Percentiles rank a stretch among this genome's conserved stretches.
Conservation (phyloP, 2,329 filamentous ascomycete species). For the Penicillium nordicum region DNA sequence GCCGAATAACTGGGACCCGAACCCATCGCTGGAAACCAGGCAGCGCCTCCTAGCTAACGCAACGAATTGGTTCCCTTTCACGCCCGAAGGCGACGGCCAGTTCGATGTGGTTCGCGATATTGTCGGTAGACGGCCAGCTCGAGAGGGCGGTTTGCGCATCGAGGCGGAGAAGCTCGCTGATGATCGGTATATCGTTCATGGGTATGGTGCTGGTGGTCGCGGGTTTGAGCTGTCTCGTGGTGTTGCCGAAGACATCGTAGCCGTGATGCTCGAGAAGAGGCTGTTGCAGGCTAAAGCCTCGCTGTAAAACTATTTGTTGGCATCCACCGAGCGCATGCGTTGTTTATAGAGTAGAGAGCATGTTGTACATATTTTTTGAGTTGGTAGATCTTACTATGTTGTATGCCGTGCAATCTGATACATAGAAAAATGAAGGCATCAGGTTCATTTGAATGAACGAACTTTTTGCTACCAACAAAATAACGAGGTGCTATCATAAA, state of each 20-base stretch:
- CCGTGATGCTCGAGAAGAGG: slow-evolving; percentile 35
- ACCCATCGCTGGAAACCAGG: slow-evolving; percentile 49
- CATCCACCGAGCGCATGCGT: neutral
- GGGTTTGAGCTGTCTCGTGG: slow-evolving; percentile 62
- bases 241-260: slow-evolving; percentile 51
- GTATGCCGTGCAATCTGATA: neutral
- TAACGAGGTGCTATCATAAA: slow-evolving; percentile 27
- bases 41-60: slow-evolving; percentile 46
- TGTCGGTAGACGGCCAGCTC: slow-evolving; percentile 45
- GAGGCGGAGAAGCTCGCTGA: slow-evolving; percentile 46
- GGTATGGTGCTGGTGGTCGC: slow-evolving; percentile 60
- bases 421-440: slow-evolving; percentile 11
- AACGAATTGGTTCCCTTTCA: slow-evolving; percentile 42
- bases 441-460: slow-evolving; percentile 23
- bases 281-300: slow-evolving; percentile 22
- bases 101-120: slow-evolving; percentile 47
- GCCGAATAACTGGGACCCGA: slow-evolving; percentile 53
- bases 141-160: slow-evolving; percentile 50
- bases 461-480: slow-evolving; percentile 33
- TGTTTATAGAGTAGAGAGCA: neutral
- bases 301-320: slow-evolving; percentile 16
- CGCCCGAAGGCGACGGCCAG: slow-evolving; percentile 32
- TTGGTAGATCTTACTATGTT: neutral
- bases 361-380: neutral
- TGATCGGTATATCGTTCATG: slow-evolving; percentile 46